phyloP scores from a whole-genome alignment of 2,329 filamentous ascomycete species.

The Knufia petricola region DNA sequence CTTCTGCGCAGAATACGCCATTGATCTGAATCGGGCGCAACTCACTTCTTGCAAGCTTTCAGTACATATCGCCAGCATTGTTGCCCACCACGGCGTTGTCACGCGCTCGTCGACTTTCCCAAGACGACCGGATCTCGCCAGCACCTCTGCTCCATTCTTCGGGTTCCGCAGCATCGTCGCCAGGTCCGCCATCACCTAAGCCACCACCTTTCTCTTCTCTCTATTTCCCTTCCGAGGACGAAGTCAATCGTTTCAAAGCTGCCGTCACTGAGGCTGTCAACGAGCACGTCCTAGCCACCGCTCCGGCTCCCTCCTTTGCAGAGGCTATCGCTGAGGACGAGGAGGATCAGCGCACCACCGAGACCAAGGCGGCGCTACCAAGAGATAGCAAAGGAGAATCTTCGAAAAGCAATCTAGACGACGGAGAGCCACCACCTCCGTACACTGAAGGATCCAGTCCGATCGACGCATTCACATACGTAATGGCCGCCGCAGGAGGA shows the following conservation, averaged over 20 bases:
- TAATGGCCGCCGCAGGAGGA: slow-evolving; percentile 96
- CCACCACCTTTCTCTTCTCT: slow-evolving; percentile 57
- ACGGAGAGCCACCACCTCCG: slow-evolving; percentile 87
- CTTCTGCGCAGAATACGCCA: background rate
- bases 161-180: slow-evolving; percentile 34
- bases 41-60: slow-evolving; percentile 11
- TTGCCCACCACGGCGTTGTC: slow-evolving; percentile 37
- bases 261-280: slow-evolving; percentile 40
- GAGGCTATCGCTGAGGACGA: slow-evolving; percentile 37
- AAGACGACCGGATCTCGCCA: slow-evolving; percentile 32
- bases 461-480: slow-evolving; percentile 82
- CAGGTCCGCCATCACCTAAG: slow-evolving; percentile 43
- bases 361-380: slow-evolving; percentile 79
- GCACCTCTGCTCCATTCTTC: slow-evolving; percentile 32
- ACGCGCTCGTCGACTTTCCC: slow-evolving; percentile 28
- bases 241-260: slow-evolving; percentile 31
- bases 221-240: slow-evolving; percentile 42
- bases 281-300: slow-evolving; percentile 40
- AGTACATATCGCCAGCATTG: background rate
- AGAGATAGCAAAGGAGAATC: slow-evolving; percentile 68
- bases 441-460: slow-evolving; percentile 94
- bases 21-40: slow-evolving; percentile 8
- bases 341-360: slow-evolving; percentile 45
- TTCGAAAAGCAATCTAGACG: slow-evolving; percentile 61
- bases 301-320: slow-evolving; percentile 42